These are phyloP conservation scores for Trichoderma sp. DNA, from an alignment of 2,329 filamentous ascomycete genomes.

Conservation along the genomic window DNA sequence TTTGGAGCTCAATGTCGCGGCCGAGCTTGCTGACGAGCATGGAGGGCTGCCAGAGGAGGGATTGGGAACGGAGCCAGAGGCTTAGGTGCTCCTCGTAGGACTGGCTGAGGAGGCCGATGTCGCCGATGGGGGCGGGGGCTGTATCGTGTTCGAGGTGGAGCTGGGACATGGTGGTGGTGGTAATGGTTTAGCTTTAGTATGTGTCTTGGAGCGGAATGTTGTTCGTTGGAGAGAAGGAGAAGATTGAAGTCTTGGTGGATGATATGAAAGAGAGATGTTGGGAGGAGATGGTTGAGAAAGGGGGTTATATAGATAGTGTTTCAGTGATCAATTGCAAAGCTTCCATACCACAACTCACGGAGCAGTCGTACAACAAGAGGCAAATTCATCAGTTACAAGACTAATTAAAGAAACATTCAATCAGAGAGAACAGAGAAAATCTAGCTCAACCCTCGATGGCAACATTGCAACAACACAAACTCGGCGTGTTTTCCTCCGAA, in stretches of 20 bases:
- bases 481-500: no score
- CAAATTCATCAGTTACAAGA: neutral
- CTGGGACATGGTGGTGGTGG: no score
- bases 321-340: neutral
- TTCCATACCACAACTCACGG: neutral
- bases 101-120: neutral
- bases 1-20: constrained; percentile 13
- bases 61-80: constrained; percentile 1
- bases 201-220: neutral
- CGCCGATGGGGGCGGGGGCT: constrained; percentile 5
- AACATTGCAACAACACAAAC: neutral
- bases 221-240: neutral
- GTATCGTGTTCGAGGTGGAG: neutral
- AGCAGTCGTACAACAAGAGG: neutral
- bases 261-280: no score
- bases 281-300: neutral
- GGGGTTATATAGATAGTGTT: neutral
- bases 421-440: no score
- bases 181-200: neutral
- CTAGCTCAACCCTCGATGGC: neutral
- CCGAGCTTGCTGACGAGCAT: constrained; percentile 6
- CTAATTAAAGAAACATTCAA: no score
- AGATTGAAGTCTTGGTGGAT: neutral
- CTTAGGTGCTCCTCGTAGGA: neutral
- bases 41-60: neutral